Evolutionary conservation across 371 early-diverging fungal species (phyloP), one percentile per base, ranked within the genome.

Genomic region (Syncephalastrum racemosum): DNA sequence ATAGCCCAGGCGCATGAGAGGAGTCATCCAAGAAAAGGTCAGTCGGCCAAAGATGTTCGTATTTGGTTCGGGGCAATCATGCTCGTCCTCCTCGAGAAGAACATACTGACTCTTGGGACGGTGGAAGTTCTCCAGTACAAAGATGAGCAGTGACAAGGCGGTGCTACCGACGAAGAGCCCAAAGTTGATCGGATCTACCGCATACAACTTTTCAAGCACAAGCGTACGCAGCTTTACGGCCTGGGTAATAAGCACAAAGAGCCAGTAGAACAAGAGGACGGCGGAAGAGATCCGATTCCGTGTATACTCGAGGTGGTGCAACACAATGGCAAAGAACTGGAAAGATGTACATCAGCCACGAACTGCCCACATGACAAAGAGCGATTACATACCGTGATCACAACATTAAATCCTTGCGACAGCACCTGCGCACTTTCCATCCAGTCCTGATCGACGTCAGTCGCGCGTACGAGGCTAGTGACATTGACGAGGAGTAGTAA

Each of bases 11-110:
- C 87, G 86, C 82, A 98, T 90, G 63, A 97, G 61, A 4, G 85
- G 84, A 31, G 90, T 87, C 88, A 98, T 91, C 98, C 98, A 98
- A 39, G 83, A 75, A 68, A 97, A 98, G 0, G 89, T 84, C 6
- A 94, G 66, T 36, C 82, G 73, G 12, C 92, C 89, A 62, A 95
- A 95, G 39, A 98, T 85, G 62, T 92, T 90, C 40, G 96, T 88
- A 12, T 77, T 81, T 19, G 84, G 87, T 61, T 97, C 97, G 3
- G 93, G 94, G 44, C 80, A 72, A 40, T 79, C 62, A 58, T 63
- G 59, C 71, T 66, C 66, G 59, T 82, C 82, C 15, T 82, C 85
- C 24, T 77, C 84, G 19, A 80, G 60, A 67, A 79, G 64, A 56
- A 81, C 63, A 56, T 90, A 91, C 49, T 83, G 84, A 15, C 68